phyloP scores from a whole-genome alignment of 2,329 filamentous ascomycete species.

The Pezicula neosporulosa region DNA sequence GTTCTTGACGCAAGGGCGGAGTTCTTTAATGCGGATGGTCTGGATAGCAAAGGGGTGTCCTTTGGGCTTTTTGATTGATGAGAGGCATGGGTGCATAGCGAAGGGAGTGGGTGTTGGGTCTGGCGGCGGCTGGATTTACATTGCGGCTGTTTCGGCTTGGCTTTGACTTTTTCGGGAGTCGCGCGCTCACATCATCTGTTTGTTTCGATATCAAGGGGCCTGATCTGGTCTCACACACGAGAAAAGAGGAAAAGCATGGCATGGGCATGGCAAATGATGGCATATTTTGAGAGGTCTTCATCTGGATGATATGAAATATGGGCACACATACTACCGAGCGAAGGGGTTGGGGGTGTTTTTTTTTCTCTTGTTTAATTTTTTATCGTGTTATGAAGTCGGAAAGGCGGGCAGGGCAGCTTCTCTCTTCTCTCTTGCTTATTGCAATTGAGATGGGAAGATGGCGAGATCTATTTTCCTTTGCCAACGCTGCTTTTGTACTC shows the following conservation, averaged over 20 bases:
- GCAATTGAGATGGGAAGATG: not conserved
- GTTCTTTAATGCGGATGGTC: slow-evolving; percentile 31
- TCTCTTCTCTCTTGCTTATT: too few species aligned
- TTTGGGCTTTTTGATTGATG: slow-evolving; percentile 1
- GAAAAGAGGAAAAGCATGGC: slow-evolving; percentile 8
- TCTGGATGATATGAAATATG: too few species aligned
- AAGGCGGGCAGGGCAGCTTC: too few species aligned
- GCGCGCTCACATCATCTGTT: not conserved
- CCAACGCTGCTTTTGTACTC: slow-evolving; percentile 1
- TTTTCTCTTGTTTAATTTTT: not conserved
- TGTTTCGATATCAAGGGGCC: too few species aligned
- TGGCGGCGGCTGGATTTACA: slow-evolving; percentile 4
- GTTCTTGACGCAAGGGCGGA: slow-evolving; percentile 25
- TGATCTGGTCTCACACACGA: not conserved
- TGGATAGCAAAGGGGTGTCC: slow-evolving; percentile 9
- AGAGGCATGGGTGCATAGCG: slow-evolving; percentile 23
- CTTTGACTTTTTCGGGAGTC: slow-evolving; percentile 1
- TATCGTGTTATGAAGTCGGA: not conserved
- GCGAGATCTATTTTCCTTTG: not conserved
- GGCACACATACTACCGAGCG: not conserved
- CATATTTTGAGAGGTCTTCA: not conserved
- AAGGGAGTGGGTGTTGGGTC: slow-evolving; percentile 21
- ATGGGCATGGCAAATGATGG: slow-evolving; percentile 7
- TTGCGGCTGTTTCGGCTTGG: not conserved
- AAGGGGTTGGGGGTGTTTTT: slow-evolving; percentile 1